Percentiles rank a stretch among this genome's conserved stretches.
Conservation (phyloP, 1,139 yeast species). For the Spencermartinsiella ligniputridi region DNA sequence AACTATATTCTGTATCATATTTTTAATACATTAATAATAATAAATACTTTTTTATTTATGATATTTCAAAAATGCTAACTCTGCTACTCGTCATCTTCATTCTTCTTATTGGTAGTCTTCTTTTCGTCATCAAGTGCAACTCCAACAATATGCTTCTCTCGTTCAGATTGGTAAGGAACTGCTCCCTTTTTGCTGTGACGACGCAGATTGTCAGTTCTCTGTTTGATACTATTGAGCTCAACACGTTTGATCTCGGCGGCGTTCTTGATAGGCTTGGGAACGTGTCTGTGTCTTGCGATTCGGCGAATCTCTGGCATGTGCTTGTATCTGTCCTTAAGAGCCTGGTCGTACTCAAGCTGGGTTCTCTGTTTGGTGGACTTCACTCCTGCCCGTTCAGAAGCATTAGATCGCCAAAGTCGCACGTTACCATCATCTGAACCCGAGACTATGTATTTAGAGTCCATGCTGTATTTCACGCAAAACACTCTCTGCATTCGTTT, state of each 20-base stretch:
- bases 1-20: neutral
- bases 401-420: conserved; percentile 85
- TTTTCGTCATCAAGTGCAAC: conserved; percentile 54
- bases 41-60: neutral
- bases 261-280: conserved; percentile 81
- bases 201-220: conserved; percentile 77
- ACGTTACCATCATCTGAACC: conserved; percentile 97
- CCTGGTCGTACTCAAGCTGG: conserved; percentile 84
- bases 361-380: conserved; percentile 76
- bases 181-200: conserved; percentile 70
- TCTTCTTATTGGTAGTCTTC: neutral
- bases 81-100: neutral
- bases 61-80: neutral
- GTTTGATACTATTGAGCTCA: conserved; percentile 68
- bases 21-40: neutral
- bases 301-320: conserved; percentile 95
- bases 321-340: conserved; percentile 86
- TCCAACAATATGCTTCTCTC: conserved; percentile 82
- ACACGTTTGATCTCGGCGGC: conserved; percentile 79
- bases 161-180: conserved; percentile 54
- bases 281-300: conserved; percentile 81
- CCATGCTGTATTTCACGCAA: conserved; percentile 79
- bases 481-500: conserved; percentile 96
- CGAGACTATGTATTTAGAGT: conserved; percentile 75
- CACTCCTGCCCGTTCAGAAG: conserved; percentile 77